Evolutionary conservation across 805 yeast species (phyloP).

Genomic region (Ogataea minuta): DNA sequence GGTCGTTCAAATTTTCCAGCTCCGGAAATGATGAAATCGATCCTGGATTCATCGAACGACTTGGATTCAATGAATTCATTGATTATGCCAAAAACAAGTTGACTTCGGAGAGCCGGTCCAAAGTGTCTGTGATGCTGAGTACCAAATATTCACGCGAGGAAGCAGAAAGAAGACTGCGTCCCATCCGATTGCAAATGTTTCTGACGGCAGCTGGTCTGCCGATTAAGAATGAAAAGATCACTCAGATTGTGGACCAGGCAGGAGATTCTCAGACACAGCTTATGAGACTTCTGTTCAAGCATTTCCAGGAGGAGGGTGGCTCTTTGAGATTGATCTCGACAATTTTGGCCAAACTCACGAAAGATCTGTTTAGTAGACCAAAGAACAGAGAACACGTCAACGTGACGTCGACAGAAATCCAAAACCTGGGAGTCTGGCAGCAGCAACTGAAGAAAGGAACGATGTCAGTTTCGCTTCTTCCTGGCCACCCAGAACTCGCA

Average conservation of each 20-base stretch:
- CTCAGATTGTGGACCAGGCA: slow-evolving; percentile 37
- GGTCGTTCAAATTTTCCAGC: slow-evolving; percentile 41
- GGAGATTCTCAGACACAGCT: slow-evolving; percentile 38
- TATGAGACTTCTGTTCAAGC: slow-evolving; percentile 40
- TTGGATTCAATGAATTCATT: slow-evolving; percentile 36
- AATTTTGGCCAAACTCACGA: slow-evolving; percentile 23
- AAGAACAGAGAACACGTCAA: background rate
- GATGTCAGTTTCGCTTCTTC: slow-evolving; percentile 22
- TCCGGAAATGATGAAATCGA: slow-evolving; percentile 37
- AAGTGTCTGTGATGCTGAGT: slow-evolving; percentile 41
- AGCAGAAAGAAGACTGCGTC: slow-evolving; percentile 34
- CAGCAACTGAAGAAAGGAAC: background rate
- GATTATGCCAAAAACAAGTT: slow-evolving; percentile 36
- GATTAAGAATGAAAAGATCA: slow-evolving; percentile 40
- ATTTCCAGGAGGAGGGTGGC: slow-evolving; percentile 42
- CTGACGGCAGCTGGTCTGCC: slow-evolving; percentile 47
- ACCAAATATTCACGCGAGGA: slow-evolving; percentile 39
- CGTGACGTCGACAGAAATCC: slow-evolving; percentile 10
- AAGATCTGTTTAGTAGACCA: slow-evolving; percentile 13
- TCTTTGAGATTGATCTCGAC: slow-evolving; percentile 25
- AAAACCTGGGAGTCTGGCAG: slow-evolving; percentile 24
- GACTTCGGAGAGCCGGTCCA: slow-evolving; percentile 40
- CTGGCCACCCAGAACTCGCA: slow-evolving; percentile 71
- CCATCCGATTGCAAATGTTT: slow-evolving; percentile 42
- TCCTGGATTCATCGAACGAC: slow-evolving; percentile 25